Percentiles rank a stretch among this genome's conserved stretches.
Evolutionary conservation across 306 rosid genomes (phyloP).

Genomic region (Cucurbita pepo): DNA sequence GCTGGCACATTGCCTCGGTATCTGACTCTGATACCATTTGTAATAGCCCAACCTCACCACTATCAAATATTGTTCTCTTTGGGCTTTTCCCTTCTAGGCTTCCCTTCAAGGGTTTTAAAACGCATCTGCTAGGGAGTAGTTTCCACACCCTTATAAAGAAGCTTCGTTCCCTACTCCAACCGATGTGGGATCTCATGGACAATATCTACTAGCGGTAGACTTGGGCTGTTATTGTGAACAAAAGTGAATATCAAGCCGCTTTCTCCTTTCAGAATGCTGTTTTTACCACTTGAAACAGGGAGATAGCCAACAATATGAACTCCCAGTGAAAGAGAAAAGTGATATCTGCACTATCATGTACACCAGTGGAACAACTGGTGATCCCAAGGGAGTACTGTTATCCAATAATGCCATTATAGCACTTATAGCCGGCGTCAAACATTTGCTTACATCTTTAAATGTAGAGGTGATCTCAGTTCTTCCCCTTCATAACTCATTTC

Average conservation of each 20-base stretch:
- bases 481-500: constrained; percentile 9
- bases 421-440: constrained; percentile 61
- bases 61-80: too few relatives aligned
- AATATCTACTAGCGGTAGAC: too few relatives aligned
- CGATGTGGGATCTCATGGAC: too few relatives aligned
- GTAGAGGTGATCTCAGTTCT: constrained; percentile 35
- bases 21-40: too few relatives aligned
- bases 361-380: constrained; percentile 96
- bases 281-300: constrained; percentile 36
- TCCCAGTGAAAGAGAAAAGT: constrained; percentile 58
- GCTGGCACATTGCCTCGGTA: too few relatives aligned
- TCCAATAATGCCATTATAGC: constrained; percentile 76
- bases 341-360: constrained; percentile 94
- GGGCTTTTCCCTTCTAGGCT: too few relatives aligned
- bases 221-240: background rate
- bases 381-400: constrained; percentile 89
- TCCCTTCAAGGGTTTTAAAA: too few relatives aligned
- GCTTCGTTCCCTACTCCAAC: too few relatives aligned
- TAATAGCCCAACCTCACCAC: too few relatives aligned
- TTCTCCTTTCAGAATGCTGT: background rate
- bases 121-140: too few relatives aligned
- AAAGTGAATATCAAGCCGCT: background rate
- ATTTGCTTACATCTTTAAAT: constrained; percentile 47
- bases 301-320: constrained; percentile 42
- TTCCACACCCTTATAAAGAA: too few relatives aligned